Conservation (phyloP, 1,139 yeast genomes). For the Pichia sp. region DNA sequence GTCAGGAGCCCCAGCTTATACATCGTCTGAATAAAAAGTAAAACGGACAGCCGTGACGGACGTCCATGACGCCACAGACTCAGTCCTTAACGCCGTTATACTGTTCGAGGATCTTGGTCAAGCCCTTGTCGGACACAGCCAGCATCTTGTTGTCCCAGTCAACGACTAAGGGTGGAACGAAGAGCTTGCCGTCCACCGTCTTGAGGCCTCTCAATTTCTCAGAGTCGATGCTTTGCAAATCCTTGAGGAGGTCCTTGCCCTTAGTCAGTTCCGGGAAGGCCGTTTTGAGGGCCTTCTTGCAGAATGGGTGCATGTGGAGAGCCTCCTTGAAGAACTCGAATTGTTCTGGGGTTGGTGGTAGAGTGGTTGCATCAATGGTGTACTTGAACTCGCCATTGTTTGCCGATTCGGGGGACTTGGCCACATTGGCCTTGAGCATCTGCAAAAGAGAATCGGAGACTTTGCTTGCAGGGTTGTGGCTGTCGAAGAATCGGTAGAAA, state of each 20-base stretch:
- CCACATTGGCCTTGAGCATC: constrained; percentile 2
- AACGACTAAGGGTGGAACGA: constrained; percentile 47
- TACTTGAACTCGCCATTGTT: constrained; percentile 20
- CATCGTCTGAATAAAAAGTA: too few species aligned
- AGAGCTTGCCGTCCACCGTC: constrained; percentile 14
- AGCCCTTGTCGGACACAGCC: constrained; percentile 45
- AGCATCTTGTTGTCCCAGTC: constrained; percentile 52
- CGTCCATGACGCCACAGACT: not conserved
- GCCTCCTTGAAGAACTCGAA: constrained; percentile 26
- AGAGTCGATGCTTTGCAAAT: constrained; percentile 19
- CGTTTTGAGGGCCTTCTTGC: constrained; percentile 26
- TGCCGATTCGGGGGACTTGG: constrained; percentile 6
- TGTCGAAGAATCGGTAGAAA: not conserved
- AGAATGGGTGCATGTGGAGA: constrained; percentile 25
- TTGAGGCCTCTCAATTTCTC: constrained; percentile 21
- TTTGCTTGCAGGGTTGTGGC: constrained; percentile 8
- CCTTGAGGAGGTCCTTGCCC: constrained; percentile 16
- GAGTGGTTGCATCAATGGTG: constrained; percentile 23
- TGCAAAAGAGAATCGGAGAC: constrained; percentile 4
- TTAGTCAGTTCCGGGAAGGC: constrained; percentile 28
- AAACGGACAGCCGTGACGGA: too few species aligned
- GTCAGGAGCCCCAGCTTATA: too few species aligned
- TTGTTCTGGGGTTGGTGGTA: constrained; percentile 29
- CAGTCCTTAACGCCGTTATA: constrained; percentile 18
- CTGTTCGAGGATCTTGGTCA: constrained; percentile 25